A percentile compares a stretch with the other conserved stretches of the same genome.
phyloP scores from a whole-genome alignment of 2,329 filamentous ascomycete genomes.

The Xylariomycetidae sp. region DNA sequence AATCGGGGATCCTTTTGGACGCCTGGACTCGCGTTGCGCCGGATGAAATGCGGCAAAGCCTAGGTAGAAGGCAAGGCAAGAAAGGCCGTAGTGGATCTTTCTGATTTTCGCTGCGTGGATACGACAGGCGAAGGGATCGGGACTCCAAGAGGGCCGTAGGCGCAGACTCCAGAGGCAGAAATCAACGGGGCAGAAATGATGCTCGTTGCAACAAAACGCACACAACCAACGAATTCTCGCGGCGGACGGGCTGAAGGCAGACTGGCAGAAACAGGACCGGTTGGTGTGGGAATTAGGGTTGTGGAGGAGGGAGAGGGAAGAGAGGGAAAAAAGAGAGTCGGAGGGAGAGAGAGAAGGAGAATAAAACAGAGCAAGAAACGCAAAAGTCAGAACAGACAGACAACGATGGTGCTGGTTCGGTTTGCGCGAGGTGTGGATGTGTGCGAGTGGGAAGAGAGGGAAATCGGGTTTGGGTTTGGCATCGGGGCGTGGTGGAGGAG shows the following conservation, averaged over 20 bases:
- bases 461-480: constrained; percentile 19
- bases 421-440: constrained; percentile 24
- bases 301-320: constrained; percentile 15
- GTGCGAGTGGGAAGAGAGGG: constrained; percentile 25
- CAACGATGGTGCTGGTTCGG: constrained; percentile 30
- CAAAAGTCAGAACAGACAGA: constrained; percentile 25
- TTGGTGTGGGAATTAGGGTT: constrained; percentile 27
- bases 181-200: constrained; percentile 28
- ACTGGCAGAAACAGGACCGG: too few relatives aligned
- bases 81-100: constrained; percentile 21
- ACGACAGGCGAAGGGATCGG: constrained; percentile 22
- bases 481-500: too few relatives aligned
- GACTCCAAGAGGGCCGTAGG: constrained; percentile 28
- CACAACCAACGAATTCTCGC: constrained; percentile 28
- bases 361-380: constrained; percentile 35
- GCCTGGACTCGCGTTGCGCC: constrained; percentile 21
- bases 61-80: constrained; percentile 19
- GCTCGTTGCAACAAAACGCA: constrained; percentile 31
- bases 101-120: constrained; percentile 18
- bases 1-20: too few relatives aligned
- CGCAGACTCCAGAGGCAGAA: constrained; percentile 28
- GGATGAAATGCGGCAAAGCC: constrained; percentile 10
- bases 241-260: too few relatives aligned
- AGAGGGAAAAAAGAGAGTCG: constrained; percentile 19
- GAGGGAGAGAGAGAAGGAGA: constrained; percentile 29